phyloP scores from a whole-genome alignment of 345 rosid species.

The Eucalyptus coolabah region DNA sequence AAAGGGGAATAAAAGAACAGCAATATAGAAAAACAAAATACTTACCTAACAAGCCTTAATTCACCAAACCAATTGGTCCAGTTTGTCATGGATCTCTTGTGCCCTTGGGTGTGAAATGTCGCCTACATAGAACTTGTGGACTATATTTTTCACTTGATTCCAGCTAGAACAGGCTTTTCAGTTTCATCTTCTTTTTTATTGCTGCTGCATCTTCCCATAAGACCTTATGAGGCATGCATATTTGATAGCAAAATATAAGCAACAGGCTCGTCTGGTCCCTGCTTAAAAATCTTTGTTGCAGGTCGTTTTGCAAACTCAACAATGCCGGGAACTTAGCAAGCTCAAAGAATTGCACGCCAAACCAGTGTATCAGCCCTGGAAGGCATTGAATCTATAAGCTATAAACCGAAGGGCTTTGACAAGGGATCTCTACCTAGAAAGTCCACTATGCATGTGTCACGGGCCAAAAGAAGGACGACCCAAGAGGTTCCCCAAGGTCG shows the following conservation, averaged over 20 bases:
- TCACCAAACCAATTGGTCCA: neutral
- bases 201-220: neutral
- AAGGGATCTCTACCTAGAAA: neutral
- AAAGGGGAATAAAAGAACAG: no score
- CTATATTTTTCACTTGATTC: neutral
- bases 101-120: neutral
- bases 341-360: neutral
- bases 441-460: neutral
- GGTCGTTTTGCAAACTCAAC: neutral
- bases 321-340: neutral
- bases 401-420: neutral
- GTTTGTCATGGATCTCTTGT: neutral
- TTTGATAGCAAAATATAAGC: neutral
- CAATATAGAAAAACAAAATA: no score
- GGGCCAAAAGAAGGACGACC: no score
- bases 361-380: neutral
- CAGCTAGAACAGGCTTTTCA: neutral
- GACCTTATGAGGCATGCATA: neutral
- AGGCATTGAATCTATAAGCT: neutral
- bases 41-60: no score
- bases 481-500: no score
- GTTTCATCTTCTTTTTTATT: neutral
- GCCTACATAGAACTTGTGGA: neutral
- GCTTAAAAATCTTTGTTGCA: neutral
- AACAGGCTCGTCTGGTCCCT: neutral